Percentiles rank a stretch among this genome's conserved stretches.
Evolutionary conservation across 2,329 filamentous ascomycete genomes (phyloP).

Genomic region (Pseudopyricularia javanii): DNA sequence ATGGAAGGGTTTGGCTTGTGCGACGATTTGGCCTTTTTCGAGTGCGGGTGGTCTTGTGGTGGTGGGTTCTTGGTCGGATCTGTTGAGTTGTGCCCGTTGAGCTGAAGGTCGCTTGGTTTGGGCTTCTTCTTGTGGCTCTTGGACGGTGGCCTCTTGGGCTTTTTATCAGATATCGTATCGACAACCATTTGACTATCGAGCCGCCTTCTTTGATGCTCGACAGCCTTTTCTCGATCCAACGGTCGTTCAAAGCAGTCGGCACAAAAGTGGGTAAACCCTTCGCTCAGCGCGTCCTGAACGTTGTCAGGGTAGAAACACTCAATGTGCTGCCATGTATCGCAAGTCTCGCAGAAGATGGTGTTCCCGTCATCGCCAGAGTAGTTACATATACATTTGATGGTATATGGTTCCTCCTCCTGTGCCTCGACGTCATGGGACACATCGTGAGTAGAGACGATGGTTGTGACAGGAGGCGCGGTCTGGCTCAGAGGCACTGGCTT

Average conservation of each 20-base stretch:
- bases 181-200: constrained; percentile 29
- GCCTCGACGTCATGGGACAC: constrained; percentile 34
- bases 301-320: constrained; percentile 82
- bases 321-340: constrained; percentile 97
- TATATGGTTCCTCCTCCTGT: constrained; percentile 73
- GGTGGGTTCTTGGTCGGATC: constrained; percentile 29
- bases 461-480: constrained; percentile 26
- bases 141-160: constrained; percentile 58
- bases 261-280: constrained; percentile 71
- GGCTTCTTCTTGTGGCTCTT: constrained; percentile 84
- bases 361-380: constrained; percentile 93
- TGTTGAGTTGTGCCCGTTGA: constrained; percentile 55
- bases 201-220: constrained; percentile 55
- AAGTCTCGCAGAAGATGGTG: constrained; percentile 91
- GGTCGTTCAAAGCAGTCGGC: constrained; percentile 72
- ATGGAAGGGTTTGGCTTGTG: constrained; percentile 71
- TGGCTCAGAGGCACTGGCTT: constrained; percentile 44
- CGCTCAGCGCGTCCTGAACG: constrained; percentile 57
- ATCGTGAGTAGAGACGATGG: constrained; percentile 25
- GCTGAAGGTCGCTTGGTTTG: constrained; percentile 55
- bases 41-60: constrained; percentile 38
- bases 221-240: constrained; percentile 63
- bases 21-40: constrained; percentile 71
- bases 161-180: constrained; percentile 49
- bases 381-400: constrained; percentile 95